phyloP scores from a whole-genome alignment of 2,329 filamentous ascomycete genomes.

The Colletotrichum kahawae region DNA sequence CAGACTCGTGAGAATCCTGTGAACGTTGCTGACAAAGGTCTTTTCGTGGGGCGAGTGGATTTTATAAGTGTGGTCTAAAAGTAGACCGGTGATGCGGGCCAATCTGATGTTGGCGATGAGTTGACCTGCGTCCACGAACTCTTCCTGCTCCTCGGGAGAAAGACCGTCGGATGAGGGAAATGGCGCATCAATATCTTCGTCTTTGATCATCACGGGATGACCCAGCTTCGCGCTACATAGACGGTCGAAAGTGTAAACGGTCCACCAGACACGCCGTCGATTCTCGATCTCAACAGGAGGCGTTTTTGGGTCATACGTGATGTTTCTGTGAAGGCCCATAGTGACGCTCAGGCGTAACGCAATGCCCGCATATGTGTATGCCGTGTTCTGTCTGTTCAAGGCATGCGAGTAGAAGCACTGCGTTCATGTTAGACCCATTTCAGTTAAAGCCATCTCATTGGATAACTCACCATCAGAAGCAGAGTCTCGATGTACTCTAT shows the following conservation, averaged over 20 bases:
- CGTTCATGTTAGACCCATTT: conserved; percentile 29
- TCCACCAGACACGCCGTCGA: conserved; percentile 43
- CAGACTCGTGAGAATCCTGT: neutral
- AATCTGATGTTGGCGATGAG: conserved; percentile 31
- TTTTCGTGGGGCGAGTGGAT: neutral
- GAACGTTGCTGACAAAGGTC: neutral
- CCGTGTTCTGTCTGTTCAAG: conserved; percentile 37
- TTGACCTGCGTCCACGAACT: conserved; percentile 31
- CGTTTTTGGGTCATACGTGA: conserved; percentile 23
- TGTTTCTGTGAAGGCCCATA: conserved; percentile 45
- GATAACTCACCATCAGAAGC: conserved; percentile 36
- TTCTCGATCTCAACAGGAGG: conserved; percentile 42
- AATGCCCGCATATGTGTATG: conserved; percentile 35
- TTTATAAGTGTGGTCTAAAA: neutral
- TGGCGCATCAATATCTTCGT: conserved; percentile 36
- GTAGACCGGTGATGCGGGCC: conserved; percentile 29
- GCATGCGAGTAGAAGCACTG: conserved; percentile 36
- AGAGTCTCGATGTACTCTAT: conserved; percentile 48
- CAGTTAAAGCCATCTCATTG: conserved; percentile 1
- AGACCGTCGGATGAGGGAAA: conserved; percentile 31
- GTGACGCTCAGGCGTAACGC: conserved; percentile 44
- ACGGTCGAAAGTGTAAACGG: conserved; percentile 35
- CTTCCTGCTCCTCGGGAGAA: conserved; percentile 27
- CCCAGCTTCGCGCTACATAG: conserved; percentile 35
- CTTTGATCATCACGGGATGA: conserved; percentile 30